Percentiles rank a stretch among this genome's conserved stretches.
Evolutionary conservation across 257 asterid genomes (phyloP).

Genomic region (Nicotiana tomentosiformis): DNA sequence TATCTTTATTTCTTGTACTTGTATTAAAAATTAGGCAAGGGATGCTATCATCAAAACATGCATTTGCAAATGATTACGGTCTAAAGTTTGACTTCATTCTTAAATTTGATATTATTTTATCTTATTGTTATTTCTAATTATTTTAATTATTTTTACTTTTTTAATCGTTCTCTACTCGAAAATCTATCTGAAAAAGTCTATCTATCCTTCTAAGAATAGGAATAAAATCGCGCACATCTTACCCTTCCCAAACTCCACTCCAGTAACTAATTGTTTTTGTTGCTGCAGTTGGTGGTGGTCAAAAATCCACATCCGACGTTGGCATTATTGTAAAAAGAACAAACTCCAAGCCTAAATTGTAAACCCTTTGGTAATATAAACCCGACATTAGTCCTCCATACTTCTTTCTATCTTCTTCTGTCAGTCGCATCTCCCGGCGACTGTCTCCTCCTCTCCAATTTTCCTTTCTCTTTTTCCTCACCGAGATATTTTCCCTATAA

Average conservation of each 20-base stretch:
- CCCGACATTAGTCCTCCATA: slow-evolving; percentile 24
- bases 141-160: too few species aligned
- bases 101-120: too few species aligned
- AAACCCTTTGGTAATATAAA: slow-evolving; percentile 13
- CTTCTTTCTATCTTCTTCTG: slow-evolving; percentile 4
- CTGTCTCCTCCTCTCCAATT: slow-evolving; percentile 2
- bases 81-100: too few species aligned
- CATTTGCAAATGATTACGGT: not conserved
- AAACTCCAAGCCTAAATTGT: not conserved
- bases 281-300: not conserved
- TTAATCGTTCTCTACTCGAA: too few species aligned
- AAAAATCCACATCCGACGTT: not conserved
- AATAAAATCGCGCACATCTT: too few species aligned
- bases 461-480: not conserved
- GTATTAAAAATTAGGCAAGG: not conserved
- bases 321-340: slow-evolving; percentile 14
- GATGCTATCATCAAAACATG: not conserved
- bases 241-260: too few species aligned
- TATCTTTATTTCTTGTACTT: not conserved
- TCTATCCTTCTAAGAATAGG: too few species aligned
- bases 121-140: too few species aligned
- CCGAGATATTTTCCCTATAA: not conserved
- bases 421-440: slow-evolving; percentile 25
- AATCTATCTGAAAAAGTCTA: too few species aligned
- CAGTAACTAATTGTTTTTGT: too few species aligned